Evolutionary conservation across 352 stramenopile species (phyloP), one percentile per base, ranked within the genome.

Genomic region (Plasmopara halstedii): DNA sequence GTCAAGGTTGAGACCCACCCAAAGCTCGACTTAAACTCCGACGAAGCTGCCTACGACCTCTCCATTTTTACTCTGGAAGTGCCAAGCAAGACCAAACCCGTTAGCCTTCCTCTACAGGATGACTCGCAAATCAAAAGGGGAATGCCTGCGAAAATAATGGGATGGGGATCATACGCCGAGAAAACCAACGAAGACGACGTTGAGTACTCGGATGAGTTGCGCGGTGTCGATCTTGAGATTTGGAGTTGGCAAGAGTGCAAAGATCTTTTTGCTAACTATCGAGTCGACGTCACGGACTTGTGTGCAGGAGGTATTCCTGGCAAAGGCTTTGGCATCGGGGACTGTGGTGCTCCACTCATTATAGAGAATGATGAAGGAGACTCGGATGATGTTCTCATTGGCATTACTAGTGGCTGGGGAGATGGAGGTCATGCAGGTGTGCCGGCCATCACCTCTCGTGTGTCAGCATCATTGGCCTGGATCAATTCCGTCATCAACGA

Each of bases 371-470:
- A 8, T 0, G 19, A 38, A 22, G 53, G 46, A 2, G 50, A 59
- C 15, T 25, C 8, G n/a, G 40, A 49, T 18, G 67, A 75, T n/a
- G 25, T 61, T n/a, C 41, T 77, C 2, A 41, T 85, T 9, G 73
- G 73, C 9, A 40, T 84, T 22, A 59, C 74, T 15, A 77, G 55
- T 53, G 82, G 69, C 67, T 67, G 67, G 9, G 48, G 62, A 23
- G 66, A 66, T 21, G 83, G 73, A 21, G 70, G 62, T 14, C 41
- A 56, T 5, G 47, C 40, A 14, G 59, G 61, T n/a, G 60, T 58
- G 11, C 73, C 73, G 2, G 56, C 60, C 2, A 66, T 85, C 9
- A 83, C 80, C 66, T 62, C 70, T 2, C 64, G 68, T 14, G 66
- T 85, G 34, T 70, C 71, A 1, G 35, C 53, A n/a, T 64, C 42